Percentiles rank a stretch among this genome's conserved stretches.
Conservation (phyloP, 306 rosid genomes). For the Castanospermum australe region DNA sequence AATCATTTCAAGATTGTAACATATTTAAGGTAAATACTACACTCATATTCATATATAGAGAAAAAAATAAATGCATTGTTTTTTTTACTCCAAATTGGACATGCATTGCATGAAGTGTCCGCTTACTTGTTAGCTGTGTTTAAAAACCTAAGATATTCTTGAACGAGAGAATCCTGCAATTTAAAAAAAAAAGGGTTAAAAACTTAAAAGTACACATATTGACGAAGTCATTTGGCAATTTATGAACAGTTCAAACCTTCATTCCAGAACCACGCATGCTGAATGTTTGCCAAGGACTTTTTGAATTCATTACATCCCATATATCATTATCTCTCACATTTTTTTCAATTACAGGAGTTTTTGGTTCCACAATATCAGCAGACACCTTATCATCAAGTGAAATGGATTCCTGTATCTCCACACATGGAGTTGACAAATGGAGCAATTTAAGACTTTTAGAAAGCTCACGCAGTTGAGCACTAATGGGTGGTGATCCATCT, state of each 20-base stretch:
- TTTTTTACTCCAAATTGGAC: neutral
- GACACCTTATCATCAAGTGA: conserved; percentile 33
- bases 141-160: conserved; percentile 59
- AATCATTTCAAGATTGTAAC: neutral
- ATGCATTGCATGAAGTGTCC: neutral
- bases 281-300: conserved; percentile 74
- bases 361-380: conserved; percentile 51
- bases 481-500: conserved; percentile 68
- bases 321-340: conserved; percentile 27
- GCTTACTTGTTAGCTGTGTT: conserved; percentile 88
- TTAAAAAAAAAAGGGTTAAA: conserved; percentile 8
- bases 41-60: neutral
- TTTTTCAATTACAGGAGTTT: conserved; percentile 51
- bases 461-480: conserved; percentile 62
- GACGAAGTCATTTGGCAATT: neutral
- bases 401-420: conserved; percentile 27
- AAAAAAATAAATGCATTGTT: neutral
- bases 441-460: conserved; percentile 52
- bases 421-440: conserved; percentile 44
- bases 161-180: conserved; percentile 61
- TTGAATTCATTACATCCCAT: conserved; percentile 35
- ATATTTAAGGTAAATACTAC: neutral
- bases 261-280: conserved; percentile 51
- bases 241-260: conserved; percentile 55
- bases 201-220: neutral